Evolutionary conservation across 805 yeast genomes (phyloP).

Genomic region (Starmerella roubikii): DNA sequence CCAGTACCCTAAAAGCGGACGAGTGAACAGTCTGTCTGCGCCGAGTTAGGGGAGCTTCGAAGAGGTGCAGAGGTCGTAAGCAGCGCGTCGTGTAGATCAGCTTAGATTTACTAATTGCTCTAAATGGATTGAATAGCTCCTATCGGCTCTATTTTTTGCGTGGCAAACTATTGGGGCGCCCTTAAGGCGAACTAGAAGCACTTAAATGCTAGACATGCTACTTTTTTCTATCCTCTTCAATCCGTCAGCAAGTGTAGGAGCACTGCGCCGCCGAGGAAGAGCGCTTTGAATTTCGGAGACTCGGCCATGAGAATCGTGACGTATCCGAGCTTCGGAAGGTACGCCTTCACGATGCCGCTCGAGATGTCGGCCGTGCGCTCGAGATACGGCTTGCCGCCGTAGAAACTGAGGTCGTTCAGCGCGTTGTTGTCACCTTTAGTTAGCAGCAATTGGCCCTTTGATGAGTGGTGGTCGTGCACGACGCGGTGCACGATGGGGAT

Average conservation of each 20-base stretch:
- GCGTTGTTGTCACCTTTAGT: constrained; percentile 97
- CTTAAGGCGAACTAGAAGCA: too few species aligned
- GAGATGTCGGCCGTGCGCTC: constrained; percentile 65
- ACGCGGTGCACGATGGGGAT: constrained; percentile 98
- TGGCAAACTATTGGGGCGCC: too few species aligned
- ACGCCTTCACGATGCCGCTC: constrained; percentile 77
- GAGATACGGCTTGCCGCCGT: constrained; percentile 64
- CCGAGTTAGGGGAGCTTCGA: too few species aligned
- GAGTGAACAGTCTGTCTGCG: too few species aligned
- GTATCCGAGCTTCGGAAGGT: constrained; percentile 80
- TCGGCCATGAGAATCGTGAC: constrained; percentile 85
- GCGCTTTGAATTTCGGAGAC: constrained; percentile 67
- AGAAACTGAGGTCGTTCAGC: constrained; percentile 76
- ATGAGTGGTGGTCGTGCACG: constrained; percentile 57
- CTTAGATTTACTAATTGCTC: too few species aligned
- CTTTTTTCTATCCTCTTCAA: too few species aligned
- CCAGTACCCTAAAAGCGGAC: too few species aligned
- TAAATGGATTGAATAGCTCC: too few species aligned
- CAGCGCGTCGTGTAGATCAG: too few species aligned
- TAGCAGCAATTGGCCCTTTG: constrained; percentile 49
- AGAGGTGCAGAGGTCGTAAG: too few species aligned
- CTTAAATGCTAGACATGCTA: not conserved
- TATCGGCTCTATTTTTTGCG: too few species aligned
- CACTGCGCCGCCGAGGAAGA: constrained; percentile 61
- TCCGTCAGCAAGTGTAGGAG: constrained; percentile 54